These are phyloP conservation scores for Mycocentrospora acerina DNA, from an alignment of 2,329 filamentous ascomycete species.

Conservation along the genomic window DNA sequence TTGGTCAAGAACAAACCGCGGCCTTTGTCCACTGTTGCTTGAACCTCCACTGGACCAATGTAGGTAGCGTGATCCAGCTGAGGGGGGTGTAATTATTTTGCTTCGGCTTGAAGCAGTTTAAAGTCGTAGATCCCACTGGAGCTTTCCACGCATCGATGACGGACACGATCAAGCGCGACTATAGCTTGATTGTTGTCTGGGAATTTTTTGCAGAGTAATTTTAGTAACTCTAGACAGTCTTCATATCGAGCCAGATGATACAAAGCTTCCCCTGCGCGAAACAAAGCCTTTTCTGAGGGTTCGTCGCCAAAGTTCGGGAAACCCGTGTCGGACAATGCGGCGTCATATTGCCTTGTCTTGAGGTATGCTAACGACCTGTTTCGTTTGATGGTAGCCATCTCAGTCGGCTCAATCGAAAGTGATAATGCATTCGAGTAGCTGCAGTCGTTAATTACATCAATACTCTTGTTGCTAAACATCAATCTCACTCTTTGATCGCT, in stretches of 20 bases:
- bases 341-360: conserved; percentile 36
- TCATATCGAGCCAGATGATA: conserved; percentile 45
- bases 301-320: conserved; percentile 5
- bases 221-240: conserved; percentile 38
- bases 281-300: conserved; percentile 45
- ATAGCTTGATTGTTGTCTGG: conserved; percentile 35
- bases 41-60: conserved; percentile 45
- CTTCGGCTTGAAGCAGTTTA: conserved; percentile 38
- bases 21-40: conserved; percentile 42
- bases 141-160: conserved; percentile 37
- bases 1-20: conserved; percentile 54
- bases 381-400: conserved; percentile 30
- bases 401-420: conserved; percentile 23
- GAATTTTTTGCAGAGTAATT: conserved; percentile 30
- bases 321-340: conserved; percentile 36
- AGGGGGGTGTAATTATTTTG: conserved; percentile 41
- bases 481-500: conserved; percentile 16
- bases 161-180: conserved; percentile 12
- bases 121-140: conserved; percentile 41
- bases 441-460: conserved; percentile 47
- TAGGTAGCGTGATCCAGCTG: conserved; percentile 53
- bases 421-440: conserved; percentile 20
- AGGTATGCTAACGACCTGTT: conserved; percentile 43
- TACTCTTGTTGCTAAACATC: too few species aligned
- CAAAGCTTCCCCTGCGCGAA: conserved; percentile 48